Conservation (phyloP, 1,284 basidiomycete species). For the Vanrija sp. region DNA sequence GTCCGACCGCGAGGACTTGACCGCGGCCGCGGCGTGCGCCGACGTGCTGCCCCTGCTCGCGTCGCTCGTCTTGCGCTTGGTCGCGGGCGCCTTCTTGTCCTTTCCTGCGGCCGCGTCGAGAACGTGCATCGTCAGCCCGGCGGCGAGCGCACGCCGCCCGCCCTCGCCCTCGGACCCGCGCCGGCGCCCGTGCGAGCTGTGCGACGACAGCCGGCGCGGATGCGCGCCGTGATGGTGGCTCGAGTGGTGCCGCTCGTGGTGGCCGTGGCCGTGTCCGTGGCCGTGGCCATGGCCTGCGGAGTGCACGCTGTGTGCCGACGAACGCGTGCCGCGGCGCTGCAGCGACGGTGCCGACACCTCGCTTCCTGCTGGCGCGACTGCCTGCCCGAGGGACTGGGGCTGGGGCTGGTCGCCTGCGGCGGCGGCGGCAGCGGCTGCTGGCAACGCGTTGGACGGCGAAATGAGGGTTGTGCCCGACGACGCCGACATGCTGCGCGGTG, state of each 20-base stretch:
- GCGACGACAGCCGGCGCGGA: conserved; percentile 8
- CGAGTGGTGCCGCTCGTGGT: conserved; percentile 1
- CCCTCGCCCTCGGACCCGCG: conserved; percentile 32
- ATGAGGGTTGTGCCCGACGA: conserved; percentile 40
- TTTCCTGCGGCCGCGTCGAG: conserved; percentile 18
- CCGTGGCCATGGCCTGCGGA: conserved; percentile 10
- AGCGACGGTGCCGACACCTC: conserved; percentile 1
- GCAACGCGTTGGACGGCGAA: conserved; percentile 26
- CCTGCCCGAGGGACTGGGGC: no score
- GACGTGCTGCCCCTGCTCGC: conserved; percentile 22
- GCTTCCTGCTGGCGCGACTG: conserved; percentile 6
- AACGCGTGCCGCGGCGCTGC: background rate
- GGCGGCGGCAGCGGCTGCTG: background rate
- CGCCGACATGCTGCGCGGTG: conserved; percentile 28
- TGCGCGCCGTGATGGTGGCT: conserved; percentile 11
- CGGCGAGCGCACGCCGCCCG: conserved; percentile 35
- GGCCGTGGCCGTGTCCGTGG: conserved; percentile 11
- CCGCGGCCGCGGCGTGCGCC: background rate
- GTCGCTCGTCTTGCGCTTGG: conserved; percentile 23
- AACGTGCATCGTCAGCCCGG: conserved; percentile 40
- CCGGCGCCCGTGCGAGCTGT: conserved; percentile 9
- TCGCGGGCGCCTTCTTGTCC: conserved; percentile 6
- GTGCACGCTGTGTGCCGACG: no score
- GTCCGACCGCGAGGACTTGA: conserved; percentile 5
- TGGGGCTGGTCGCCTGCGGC: background rate